phyloP scores from a whole-genome alignment of 345 rosid genomes.

The Heritiera littoralis region DNA sequence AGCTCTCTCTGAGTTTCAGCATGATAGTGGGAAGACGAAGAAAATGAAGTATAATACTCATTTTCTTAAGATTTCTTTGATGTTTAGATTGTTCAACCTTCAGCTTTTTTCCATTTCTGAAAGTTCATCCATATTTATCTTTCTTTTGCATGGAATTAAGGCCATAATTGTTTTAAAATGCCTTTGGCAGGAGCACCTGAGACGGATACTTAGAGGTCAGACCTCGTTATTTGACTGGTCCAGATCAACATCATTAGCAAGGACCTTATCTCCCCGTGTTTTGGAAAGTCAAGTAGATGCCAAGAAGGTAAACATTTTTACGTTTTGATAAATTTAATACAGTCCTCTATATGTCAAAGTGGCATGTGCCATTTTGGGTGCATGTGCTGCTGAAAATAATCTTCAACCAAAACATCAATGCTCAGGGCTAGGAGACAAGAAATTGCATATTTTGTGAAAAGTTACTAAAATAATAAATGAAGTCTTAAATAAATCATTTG shows the following conservation, averaged over 20 bases:
- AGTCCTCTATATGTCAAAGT: slow-evolving; percentile 7
- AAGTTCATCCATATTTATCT: neutral
- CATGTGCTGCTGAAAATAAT: slow-evolving; percentile 10
- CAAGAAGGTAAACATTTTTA: slow-evolving; percentile 65
- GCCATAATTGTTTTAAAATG: slow-evolving; percentile 21
- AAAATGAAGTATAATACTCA: neutral
- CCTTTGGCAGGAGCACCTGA: slow-evolving; percentile 73
- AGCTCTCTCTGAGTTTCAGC: neutral
- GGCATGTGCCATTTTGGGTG: slow-evolving; percentile 11
- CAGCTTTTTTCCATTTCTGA: slow-evolving; percentile 10
- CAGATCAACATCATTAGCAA: slow-evolving; percentile 89
- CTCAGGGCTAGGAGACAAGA: neutral
- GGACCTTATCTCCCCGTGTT: slow-evolving; percentile 95
- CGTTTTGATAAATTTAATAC: neutral
- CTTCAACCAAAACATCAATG: neutral
- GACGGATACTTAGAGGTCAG: slow-evolving; percentile 97
- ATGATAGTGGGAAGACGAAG: neutral
- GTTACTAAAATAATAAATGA: neutral
- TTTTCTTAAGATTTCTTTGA: slow-evolving; percentile 11
- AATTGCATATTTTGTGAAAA: neutral
- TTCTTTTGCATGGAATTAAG: neutral
- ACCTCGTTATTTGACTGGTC: slow-evolving; percentile 95
- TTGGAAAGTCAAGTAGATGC: slow-evolving; percentile 97
- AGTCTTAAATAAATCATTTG: neutral
- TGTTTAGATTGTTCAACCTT: slow-evolving; percentile 18